These are phyloP conservation scores for Pseudotsuga menziesii DNA, from an alignment of 75 land plant genomes.

Conservation along the genomic window DNA sequence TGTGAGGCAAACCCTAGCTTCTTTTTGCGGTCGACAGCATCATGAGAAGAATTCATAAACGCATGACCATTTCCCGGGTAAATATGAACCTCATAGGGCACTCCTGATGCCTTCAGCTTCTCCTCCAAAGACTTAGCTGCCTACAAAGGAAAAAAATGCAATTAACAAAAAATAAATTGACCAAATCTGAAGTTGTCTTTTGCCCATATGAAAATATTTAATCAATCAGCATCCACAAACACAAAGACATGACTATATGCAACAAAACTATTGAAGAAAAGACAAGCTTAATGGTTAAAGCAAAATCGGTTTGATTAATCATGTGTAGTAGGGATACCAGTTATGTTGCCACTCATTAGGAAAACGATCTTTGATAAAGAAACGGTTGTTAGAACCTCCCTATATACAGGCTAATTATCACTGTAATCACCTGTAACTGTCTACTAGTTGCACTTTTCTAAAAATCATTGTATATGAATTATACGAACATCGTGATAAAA, in stretches of 20 bases:
- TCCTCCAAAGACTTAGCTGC: constrained; percentile 80
- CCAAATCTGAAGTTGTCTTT: not conserved
- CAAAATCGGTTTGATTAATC: not conserved
- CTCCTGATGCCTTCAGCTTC: constrained; percentile 68
- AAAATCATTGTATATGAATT: not conserved
- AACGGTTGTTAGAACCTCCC: too few relatives aligned
- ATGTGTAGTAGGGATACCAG: not conserved
- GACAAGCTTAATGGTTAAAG: not conserved
- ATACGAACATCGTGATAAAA: not conserved
- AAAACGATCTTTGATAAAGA: not conserved
- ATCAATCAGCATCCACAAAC: not conserved
- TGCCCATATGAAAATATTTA: not conserved
- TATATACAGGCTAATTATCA: not conserved
- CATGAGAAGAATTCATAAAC: constrained; percentile 81
- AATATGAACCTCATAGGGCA: constrained; percentile 69
- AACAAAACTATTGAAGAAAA: not conserved
- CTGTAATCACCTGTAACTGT: not conserved
- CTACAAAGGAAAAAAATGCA: constrained; percentile 36
- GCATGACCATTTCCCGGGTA: constrained; percentile 81
- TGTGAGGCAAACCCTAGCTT: constrained; percentile 59
- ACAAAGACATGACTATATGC: not conserved
- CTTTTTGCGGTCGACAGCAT: constrained; percentile 71
- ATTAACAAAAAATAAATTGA: not conserved
- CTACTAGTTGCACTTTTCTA: not conserved
- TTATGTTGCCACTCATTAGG: not conserved